Percentiles rank a stretch among this genome's conserved stretches.
Evolutionary conservation across 768 basidiomycete genomes (phyloP).

Genomic region (Hygrophoropsis aurantiaca): DNA sequence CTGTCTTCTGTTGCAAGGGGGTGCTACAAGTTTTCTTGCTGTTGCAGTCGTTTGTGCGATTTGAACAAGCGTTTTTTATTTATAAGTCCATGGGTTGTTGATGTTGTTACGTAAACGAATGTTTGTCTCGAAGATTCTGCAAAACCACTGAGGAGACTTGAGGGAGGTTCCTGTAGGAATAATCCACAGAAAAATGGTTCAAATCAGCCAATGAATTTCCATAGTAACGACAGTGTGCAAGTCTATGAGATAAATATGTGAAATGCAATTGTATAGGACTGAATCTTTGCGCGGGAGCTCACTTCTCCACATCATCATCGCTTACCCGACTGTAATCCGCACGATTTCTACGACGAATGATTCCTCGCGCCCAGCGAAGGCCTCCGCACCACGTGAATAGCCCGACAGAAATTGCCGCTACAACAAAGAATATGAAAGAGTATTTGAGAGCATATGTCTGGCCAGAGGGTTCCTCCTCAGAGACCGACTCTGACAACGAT

Average conservation of each 20-base stretch:
- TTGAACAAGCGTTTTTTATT: too few relatives aligned
- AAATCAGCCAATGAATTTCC: too few relatives aligned
- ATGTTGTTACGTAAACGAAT: too few relatives aligned
- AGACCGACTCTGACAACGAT: constrained; percentile 10
- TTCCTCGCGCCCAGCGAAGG: constrained; percentile 41
- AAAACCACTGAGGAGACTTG: too few relatives aligned
- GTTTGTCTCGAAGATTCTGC: too few relatives aligned
- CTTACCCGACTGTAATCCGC: constrained; percentile 46
- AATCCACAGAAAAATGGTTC: too few relatives aligned
- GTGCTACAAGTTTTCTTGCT: too few relatives aligned
- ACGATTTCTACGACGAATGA: constrained; percentile 35
- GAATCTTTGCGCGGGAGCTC: constrained; percentile 18
- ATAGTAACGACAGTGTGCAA: constrained; percentile 1
- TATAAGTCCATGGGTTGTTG: too few relatives aligned
- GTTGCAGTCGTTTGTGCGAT: too few relatives aligned
- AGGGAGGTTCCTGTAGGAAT: too few relatives aligned
- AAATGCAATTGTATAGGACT: background rate
- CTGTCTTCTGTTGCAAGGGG: too few relatives aligned
- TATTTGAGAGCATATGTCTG: constrained; percentile 15
- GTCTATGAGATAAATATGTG: background rate
- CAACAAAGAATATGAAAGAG: constrained; percentile 28
- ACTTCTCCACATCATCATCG: constrained; percentile 54
- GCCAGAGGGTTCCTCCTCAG: constrained; percentile 4
- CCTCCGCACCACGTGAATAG: constrained; percentile 56
- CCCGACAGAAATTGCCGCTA: constrained; percentile 44